These are phyloP conservation scores for Beauveria medogensis DNA, from an alignment of 2,329 filamentous ascomycete species.

Conservation along the genomic window DNA sequence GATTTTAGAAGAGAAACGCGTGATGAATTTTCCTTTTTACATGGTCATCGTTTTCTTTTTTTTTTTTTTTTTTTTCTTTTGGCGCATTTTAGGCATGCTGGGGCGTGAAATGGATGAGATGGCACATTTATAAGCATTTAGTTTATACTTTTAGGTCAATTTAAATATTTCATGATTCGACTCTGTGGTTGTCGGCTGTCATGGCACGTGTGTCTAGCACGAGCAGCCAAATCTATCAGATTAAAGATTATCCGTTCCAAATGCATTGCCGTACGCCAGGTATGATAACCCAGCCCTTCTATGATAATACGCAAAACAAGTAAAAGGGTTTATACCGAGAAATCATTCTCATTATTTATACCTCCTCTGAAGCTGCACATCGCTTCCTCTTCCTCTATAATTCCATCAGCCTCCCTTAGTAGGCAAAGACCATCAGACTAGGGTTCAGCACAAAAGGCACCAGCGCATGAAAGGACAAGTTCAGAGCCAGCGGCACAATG, in stretches of 20 bases:
- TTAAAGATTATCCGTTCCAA: not conserved
- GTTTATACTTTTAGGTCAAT: not conserved
- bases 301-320: not conserved
- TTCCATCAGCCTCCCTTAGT: not conserved
- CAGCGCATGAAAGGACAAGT: conserved; percentile 47
- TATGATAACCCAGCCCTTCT: not conserved
- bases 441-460: conserved; percentile 54
- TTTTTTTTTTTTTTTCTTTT: not conserved
- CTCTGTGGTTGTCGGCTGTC: not conserved
- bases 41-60: not conserved
- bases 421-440: conserved; percentile 40
- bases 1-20: not conserved
- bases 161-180: not conserved
- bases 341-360: not conserved
- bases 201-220: not conserved
- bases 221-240: not conserved
- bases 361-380: too few relatives aligned
- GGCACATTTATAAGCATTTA: not conserved
- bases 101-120: not conserved
- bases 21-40: not conserved
- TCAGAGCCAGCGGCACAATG: conserved; percentile 48
- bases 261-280: not conserved
- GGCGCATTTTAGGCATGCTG: conserved; percentile 1
- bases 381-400: not conserved
- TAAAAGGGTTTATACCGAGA: not conserved